phyloP scores from a whole-genome alignment of 176 grass and related monocot species.

The Triticum turgidum region DNA sequence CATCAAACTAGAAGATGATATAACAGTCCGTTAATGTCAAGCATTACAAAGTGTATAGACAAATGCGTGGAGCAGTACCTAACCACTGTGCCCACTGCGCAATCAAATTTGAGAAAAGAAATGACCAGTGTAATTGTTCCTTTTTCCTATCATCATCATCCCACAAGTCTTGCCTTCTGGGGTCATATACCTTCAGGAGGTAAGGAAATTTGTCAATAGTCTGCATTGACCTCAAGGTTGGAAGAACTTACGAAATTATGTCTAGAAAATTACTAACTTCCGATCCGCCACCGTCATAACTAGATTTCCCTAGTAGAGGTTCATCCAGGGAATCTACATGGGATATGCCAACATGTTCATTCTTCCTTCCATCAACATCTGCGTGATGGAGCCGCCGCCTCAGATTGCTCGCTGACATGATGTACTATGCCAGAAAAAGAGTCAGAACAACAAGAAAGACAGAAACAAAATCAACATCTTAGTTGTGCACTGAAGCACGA shows the following conservation, averaged over 20 bases:
- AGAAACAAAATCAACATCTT: neutral
- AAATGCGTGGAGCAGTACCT: constrained; percentile 49
- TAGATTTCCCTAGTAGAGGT: constrained; percentile 57
- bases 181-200: constrained; percentile 50
- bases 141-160: constrained; percentile 73
- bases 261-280: constrained; percentile 23
- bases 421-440: neutral
- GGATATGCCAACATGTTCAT: constrained; percentile 59
- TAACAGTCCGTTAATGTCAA: neutral
- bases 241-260: neutral
- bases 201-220: neutral
- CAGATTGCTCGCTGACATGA: constrained; percentile 64
- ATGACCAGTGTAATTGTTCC: constrained; percentile 83
- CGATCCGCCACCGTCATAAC: constrained; percentile 12
- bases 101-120: constrained; percentile 83
- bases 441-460: neutral
- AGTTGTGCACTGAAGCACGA: neutral
- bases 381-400: constrained; percentile 75
- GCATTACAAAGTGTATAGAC: neutral
- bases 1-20: neutral
- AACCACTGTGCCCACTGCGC: constrained; percentile 93
- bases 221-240: neutral
- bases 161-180: constrained; percentile 51
- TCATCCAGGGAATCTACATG: constrained; percentile 55
- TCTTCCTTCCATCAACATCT: constrained; percentile 66